Evolutionary conservation across 352 stramenopile species (phyloP).

Genomic region (Labyrinthula sp.): DNA sequence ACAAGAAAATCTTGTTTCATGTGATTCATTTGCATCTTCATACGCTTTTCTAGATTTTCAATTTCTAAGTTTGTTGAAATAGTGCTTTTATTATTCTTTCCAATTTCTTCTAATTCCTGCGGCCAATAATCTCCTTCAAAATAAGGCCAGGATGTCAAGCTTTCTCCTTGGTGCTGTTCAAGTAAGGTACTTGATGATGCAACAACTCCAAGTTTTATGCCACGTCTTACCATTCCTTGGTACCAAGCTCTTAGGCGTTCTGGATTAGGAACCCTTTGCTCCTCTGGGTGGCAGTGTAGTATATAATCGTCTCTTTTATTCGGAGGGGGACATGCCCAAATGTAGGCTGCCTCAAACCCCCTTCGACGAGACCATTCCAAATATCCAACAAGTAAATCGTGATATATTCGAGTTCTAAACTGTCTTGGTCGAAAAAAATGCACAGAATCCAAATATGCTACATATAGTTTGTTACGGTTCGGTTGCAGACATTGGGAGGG

Average conservation of each 20-base stretch:
- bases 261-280: conserved; percentile 94
- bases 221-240: conserved; percentile 60
- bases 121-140: conserved; percentile 98
- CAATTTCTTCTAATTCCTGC: conserved; percentile 87
- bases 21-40: conserved; percentile 64
- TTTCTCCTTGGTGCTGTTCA: conserved; percentile 69
- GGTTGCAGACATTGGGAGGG: conserved; percentile 79
- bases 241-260: conserved; percentile 88
- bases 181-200: conserved; percentile 79
- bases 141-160: conserved; percentile 50
- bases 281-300: conserved; percentile 91
- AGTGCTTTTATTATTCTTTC: conserved; percentile 55
- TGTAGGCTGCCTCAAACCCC: conserved; percentile 88
- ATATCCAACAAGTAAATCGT: conserved; percentile 93
- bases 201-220: conserved; percentile 61
- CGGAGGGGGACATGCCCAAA: conserved; percentile 94
- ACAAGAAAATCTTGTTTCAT: conserved; percentile 99
- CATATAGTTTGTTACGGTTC: conserved; percentile 81
- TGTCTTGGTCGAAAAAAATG: conserved; percentile 23
- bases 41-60: conserved; percentile 11
- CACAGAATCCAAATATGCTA: conserved; percentile 86
- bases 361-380: conserved; percentile 84
- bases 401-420: conserved; percentile 85
- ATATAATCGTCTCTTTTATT: conserved; percentile 96
- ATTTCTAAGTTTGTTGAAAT: conserved; percentile 8